Conservation (phyloP, 306 rosid genomes). For the Inga leiocalycina region DNA sequence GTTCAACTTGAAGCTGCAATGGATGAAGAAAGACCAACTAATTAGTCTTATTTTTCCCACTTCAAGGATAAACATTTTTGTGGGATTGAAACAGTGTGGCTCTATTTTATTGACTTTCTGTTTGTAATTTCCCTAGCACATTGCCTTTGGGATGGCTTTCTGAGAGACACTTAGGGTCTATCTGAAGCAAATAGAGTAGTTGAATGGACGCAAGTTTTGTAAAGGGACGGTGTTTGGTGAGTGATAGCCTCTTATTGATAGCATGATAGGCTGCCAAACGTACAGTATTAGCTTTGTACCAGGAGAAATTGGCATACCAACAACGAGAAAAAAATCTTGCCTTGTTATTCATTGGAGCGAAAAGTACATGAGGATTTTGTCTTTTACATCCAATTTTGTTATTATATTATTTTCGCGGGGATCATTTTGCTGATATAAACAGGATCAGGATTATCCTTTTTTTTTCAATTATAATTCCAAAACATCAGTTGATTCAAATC, state of each 20-base stretch:
- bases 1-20: constrained; percentile 48
- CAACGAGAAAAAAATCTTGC: background rate
- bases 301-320: constrained; percentile 44
- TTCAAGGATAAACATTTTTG: background rate
- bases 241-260: constrained; percentile 44
- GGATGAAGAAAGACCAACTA: constrained; percentile 77
- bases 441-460: background rate
- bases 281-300: constrained; percentile 17
- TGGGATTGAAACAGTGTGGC: constrained; percentile 31
- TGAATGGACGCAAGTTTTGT: constrained; percentile 33
- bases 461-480: background rate
- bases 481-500: background rate
- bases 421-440: background rate
- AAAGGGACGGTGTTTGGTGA: constrained; percentile 62
- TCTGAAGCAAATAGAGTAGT: constrained; percentile 42
- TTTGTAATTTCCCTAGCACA: constrained; percentile 27
- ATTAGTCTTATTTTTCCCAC: constrained; percentile 31
- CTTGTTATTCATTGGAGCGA: background rate
- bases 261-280: constrained; percentile 44
- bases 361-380: background rate
- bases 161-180: constrained; percentile 37
- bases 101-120: constrained; percentile 10
- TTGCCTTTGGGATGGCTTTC: constrained; percentile 22
- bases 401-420: background rate
- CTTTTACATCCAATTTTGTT: background rate